Base-by-base conservation (phyloP, 805 yeast species). In the Wickerhamiella dianesei region DNA sequence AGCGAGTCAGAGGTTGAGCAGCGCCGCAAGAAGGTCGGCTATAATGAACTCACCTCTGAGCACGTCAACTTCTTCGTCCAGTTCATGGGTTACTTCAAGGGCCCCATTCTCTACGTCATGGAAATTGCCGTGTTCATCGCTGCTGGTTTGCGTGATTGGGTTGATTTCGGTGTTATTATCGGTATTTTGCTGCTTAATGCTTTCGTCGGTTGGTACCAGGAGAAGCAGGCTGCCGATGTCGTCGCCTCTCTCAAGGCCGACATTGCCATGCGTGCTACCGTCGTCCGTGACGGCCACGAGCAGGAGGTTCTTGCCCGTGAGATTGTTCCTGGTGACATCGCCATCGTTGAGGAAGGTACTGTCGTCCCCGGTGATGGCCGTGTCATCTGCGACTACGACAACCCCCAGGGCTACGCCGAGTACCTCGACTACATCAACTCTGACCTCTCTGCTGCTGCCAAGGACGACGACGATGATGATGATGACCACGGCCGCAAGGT, bases 81-180 rank as follows among this genome's bases (percentile, higher is more conserved):
- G 75, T 82, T 85, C 68, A 62, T 82, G 59, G 75, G 79, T 77
- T 85, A 83, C 77, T 85, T 85, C 71, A 80, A 81, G 56, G 95
- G 95, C 70, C 95, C 95, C 57, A 83, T 85, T 69, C 92, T 84
- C 72, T 85, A 85, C 79, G 94, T 84, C 64, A 85, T 85, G 95
- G 95, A 85, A 73, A 83, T 88, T 61, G 95, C 95, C 64, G 95
- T 94, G 59, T 73, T 83, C 54, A 73, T 85, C 68, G 95, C 95
- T 63, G 94, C 94, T 56, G 95, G 94, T 82, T 74, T 85, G 61
- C 86, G 86, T 74, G 95, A 86, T 75, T 87, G 96, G 96, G 92
- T 87, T 63, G 95, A 86, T 78, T 86, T 86, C 75, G 96, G 96
- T 82, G 95, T 87, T 65, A 87, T 87, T 66, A 79, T 84, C 70